These are phyloP conservation scores for Rubia yunnanensis DNA, from an alignment of 257 asterid genomes.

Conservation along the genomic window DNA sequence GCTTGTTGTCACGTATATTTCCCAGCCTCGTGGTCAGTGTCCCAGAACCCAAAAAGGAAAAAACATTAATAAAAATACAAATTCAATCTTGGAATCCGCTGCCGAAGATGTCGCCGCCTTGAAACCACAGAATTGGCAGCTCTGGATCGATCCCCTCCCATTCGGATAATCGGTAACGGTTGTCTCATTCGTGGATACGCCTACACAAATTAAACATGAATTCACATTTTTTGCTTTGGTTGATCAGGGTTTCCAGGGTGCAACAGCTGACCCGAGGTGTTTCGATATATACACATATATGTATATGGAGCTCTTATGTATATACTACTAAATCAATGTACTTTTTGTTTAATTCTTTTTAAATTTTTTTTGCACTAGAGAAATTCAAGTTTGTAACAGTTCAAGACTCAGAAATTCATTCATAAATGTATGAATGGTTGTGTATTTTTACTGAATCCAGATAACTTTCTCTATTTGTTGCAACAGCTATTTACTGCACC, in stretches of 20 bases:
- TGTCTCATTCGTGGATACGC: not conserved
- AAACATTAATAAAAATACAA: not conserved
- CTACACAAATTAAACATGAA: not conserved
- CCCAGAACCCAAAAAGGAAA: not conserved
- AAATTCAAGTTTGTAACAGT: slow-evolving; percentile 14
- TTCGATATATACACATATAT: not conserved
- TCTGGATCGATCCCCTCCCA: not conserved
- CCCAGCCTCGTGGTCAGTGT: not conserved
- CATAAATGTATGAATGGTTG: slow-evolving; percentile 8
- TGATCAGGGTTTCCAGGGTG: slow-evolving; percentile 11
- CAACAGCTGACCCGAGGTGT: slow-evolving; percentile 12
- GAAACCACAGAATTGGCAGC: not conserved
- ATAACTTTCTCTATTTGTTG: not conserved
- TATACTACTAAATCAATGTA: slow-evolving; percentile 13
- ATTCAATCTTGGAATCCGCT: not conserved
- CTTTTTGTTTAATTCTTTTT: not conserved
- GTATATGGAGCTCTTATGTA: slow-evolving; percentile 12
- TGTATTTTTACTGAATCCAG: not conserved
- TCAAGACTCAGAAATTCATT: slow-evolving; percentile 7
- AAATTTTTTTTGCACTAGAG: not conserved
- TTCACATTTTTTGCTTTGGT: slow-evolving; percentile 12
- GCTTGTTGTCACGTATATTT: not conserved
- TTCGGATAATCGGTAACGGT: slow-evolving; percentile 1
- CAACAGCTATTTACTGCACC: not conserved
- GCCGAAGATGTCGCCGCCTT: not conserved